Percentiles rank a stretch among this genome's conserved stretches.
These are phyloP conservation scores for Sclerotinia subarctica DNA, from an alignment of 2,329 filamentous ascomycete species.

Conservation along the genomic window DNA sequence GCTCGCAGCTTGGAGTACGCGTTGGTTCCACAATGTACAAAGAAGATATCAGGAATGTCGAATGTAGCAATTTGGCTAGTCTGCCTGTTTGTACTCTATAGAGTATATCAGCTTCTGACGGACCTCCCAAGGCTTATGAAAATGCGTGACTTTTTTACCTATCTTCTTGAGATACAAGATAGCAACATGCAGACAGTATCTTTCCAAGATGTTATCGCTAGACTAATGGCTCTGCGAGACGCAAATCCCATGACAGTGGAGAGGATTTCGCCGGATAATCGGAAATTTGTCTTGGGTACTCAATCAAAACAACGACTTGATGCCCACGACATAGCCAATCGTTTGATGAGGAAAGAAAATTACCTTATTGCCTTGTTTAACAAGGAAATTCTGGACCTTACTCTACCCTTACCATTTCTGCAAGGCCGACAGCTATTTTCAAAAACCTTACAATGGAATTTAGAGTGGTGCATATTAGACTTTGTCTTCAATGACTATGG, in stretches of 20 bases:
- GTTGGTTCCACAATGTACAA: slow-evolving; percentile 58
- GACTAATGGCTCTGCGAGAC: slow-evolving; percentile 68
- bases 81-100: slow-evolving; percentile 62
- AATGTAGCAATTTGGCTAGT: slow-evolving; percentile 55
- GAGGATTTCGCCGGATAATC: slow-evolving; percentile 55
- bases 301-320: slow-evolving; percentile 93
- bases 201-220: slow-evolving; percentile 68
- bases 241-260: slow-evolving; percentile 65
- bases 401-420: slow-evolving; percentile 80
- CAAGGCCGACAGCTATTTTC: slow-evolving; percentile 80
- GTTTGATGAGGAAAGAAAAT: slow-evolving; percentile 94
- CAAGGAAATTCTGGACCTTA: slow-evolving; percentile 88
- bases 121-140: slow-evolving; percentile 58
- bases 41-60: slow-evolving; percentile 41
- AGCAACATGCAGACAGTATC: slow-evolving; percentile 70
- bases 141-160: slow-evolving; percentile 67
- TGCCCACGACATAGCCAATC: slow-evolving; percentile 94
- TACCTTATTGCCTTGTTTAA: slow-evolving; percentile 97
- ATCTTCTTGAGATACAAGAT: slow-evolving; percentile 66
- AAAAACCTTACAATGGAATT: slow-evolving; percentile 84
- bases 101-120: slow-evolving; percentile 53
- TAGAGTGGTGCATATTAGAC: slow-evolving; percentile 86
- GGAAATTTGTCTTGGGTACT: slow-evolving; percentile 58
- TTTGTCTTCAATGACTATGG: slow-evolving; percentile 90
- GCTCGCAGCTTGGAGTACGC: slow-evolving; percentile 51